Conservation (phyloP, 108 stramenopile species). For the Licmophora abbreviata region DNA sequence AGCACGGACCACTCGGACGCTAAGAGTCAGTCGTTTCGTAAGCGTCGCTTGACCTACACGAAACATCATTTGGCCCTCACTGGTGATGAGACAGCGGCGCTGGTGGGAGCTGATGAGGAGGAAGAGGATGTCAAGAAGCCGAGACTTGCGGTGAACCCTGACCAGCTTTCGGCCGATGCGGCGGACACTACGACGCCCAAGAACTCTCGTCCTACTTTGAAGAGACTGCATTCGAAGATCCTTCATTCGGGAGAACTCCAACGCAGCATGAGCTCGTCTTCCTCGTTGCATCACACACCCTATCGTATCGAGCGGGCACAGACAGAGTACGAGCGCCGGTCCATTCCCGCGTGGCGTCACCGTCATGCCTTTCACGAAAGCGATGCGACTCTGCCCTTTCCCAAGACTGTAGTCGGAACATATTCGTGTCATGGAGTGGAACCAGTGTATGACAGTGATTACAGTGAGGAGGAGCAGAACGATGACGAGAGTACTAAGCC, state of each 20-base stretch:
- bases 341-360: too few species aligned
- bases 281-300: too few species aligned
- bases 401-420: conserved; percentile 70
- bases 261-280: too few species aligned
- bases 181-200: conserved; percentile 1
- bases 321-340: too few species aligned
- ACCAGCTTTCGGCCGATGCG: neutral
- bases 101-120: conserved; percentile 11
- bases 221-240: too few species aligned
- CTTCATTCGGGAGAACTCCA: too few species aligned
- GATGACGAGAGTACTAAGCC: too few species aligned
- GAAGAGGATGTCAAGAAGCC: conserved; percentile 14
- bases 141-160: conserved; percentile 1
- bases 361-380: too few species aligned
- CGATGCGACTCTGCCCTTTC: conserved; percentile 79
- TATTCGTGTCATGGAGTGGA: conserved; percentile 96
- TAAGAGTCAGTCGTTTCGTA: conserved; percentile 61
- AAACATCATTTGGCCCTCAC: conserved; percentile 19
- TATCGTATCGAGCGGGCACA: too few species aligned
- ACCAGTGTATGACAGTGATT: conserved; percentile 68
- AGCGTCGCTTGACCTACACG: conserved; percentile 64
- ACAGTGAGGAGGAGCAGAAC: conserved; percentile 27
- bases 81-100: conserved; percentile 13
- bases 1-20: too few species aligned
- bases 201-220: too few species aligned